Conservation (phyloP, 139 green algal species). For the Chlorella vulgaris region DNA sequence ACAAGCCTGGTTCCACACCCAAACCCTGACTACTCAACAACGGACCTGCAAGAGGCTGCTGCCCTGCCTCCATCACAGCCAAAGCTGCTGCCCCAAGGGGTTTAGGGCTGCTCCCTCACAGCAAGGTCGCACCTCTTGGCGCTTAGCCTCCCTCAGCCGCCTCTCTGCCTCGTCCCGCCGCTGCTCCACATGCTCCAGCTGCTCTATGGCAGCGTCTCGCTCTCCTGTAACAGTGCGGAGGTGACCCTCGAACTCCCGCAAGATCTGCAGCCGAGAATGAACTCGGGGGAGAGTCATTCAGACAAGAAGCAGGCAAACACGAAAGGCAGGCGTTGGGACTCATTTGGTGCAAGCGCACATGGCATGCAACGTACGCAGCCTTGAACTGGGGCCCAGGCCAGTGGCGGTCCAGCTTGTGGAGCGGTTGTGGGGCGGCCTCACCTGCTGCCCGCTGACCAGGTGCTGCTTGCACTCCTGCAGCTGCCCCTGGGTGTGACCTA, state of each 20-base stretch:
- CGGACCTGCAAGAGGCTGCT: no score
- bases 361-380: no score
- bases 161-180: background rate
- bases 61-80: background rate
- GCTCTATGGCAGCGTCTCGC: slow-evolving; percentile 6
- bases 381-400: no score
- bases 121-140: background rate
- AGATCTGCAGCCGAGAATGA: background rate
- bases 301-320: no score
- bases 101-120: no score
- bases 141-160: slow-evolving; percentile 1
- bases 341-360: no score
- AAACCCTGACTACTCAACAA: no score
- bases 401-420: no score
- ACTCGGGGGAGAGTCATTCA: background rate
- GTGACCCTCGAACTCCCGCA: slow-evolving; percentile 33
- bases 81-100: no score
- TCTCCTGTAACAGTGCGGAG: slow-evolving; percentile 11
- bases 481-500: background rate
- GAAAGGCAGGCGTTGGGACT: no score
- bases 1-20: no score
- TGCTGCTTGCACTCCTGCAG: slow-evolving; percentile 16
- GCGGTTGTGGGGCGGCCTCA: no score
- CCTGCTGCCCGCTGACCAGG: slow-evolving; percentile 11
- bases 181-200: slow-evolving; percentile 6